A percentile compares a stretch with the other conserved stretches of the same genome.
Evolutionary conservation across 2,329 filamentous ascomycete species (phyloP).

Genomic region (Purpureocillium lavendulum): DNA sequence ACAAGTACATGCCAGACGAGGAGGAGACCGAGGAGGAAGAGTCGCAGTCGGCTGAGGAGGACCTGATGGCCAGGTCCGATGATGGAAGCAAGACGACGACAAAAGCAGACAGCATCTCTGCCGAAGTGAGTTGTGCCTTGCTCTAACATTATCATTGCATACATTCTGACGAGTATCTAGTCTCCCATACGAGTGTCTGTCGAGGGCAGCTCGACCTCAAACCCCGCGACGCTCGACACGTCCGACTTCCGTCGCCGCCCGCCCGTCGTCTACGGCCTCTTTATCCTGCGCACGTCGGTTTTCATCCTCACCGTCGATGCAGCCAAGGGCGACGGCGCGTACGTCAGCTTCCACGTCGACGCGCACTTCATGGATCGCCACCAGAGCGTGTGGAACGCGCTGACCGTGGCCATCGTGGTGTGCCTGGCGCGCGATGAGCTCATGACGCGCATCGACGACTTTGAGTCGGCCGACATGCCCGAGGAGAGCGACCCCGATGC

Average conservation of each 20-base stretch:
- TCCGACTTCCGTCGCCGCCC: slow-evolving; percentile 19
- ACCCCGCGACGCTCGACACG: neutral
- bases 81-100: neutral
- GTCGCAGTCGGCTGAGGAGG: neutral
- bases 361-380: slow-evolving; percentile 27
- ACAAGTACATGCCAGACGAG: slow-evolving; percentile 3
- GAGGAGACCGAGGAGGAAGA: neutral
- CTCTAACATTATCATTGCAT: no score
- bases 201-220: neutral
- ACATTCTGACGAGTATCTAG: no score
- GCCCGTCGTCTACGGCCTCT: slow-evolving; percentile 35
- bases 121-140: no score
- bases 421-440: slow-evolving; percentile 33
- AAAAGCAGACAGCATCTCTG: no score
- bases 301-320: slow-evolving; percentile 32
- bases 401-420: slow-evolving; percentile 30
- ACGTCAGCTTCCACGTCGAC: slow-evolving; percentile 34
- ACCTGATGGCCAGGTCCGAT: neutral
- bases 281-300: slow-evolving; percentile 29
- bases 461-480: slow-evolving; percentile 18
- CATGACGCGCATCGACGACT: slow-evolving; percentile 23
- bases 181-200: no score
- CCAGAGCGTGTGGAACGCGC: slow-evolving; percentile 36
- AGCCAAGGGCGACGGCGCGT: slow-evolving; percentile 22
- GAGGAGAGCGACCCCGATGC: slow-evolving; percentile 30